These are phyloP conservation scores for Colletotrichum cordylinicola DNA, from an alignment of 2,329 filamentous ascomycete genomes.

Conservation along the genomic window DNA sequence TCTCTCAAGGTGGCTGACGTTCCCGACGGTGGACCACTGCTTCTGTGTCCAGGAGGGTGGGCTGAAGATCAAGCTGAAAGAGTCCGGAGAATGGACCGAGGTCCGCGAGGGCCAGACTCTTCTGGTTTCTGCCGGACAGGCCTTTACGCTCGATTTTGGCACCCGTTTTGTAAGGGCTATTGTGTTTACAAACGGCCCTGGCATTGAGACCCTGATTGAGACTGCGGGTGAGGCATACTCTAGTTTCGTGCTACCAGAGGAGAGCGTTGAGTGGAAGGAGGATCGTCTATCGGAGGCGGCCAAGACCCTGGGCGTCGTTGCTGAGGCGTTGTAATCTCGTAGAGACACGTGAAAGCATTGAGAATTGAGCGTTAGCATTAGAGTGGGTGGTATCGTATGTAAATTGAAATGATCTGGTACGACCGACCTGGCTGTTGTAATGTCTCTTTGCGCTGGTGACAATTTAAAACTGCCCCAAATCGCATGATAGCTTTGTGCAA, in stretches of 20 bases:
- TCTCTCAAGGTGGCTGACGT: conserved; percentile 44
- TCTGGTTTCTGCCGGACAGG: conserved; percentile 50
- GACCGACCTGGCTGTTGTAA: too few relatives aligned
- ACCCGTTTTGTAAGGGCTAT: conserved; percentile 53
- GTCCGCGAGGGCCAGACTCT: conserved; percentile 54
- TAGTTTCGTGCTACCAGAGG: conserved; percentile 44
- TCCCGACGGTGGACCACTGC: conserved; percentile 56
- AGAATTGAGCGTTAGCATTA: neutral
- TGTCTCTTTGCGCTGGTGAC: too few relatives aligned
- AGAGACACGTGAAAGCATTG: neutral
- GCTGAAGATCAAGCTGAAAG: conserved; percentile 44
- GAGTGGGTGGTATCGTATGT: too few relatives aligned
- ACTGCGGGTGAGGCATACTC: conserved; percentile 37
- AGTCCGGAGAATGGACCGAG: conserved; percentile 30
- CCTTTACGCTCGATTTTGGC: conserved; percentile 48
- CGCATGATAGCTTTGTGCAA: too few relatives aligned
- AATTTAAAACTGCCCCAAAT: too few relatives aligned
- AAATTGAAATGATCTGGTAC: too few relatives aligned
- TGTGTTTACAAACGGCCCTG: conserved; percentile 53
- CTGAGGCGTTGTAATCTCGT: neutral
- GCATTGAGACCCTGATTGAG: conserved; percentile 52
- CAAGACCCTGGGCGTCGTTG: neutral
- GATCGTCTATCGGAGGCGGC: neutral
- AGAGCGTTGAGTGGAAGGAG: neutral
- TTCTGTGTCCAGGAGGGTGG: conserved; percentile 53